Evolutionary conservation across 495 filamentous ascomycete species (phyloP), one percentile per base, ranked within the genome.

Genomic region (Talaromyces stipitatus): DNA sequence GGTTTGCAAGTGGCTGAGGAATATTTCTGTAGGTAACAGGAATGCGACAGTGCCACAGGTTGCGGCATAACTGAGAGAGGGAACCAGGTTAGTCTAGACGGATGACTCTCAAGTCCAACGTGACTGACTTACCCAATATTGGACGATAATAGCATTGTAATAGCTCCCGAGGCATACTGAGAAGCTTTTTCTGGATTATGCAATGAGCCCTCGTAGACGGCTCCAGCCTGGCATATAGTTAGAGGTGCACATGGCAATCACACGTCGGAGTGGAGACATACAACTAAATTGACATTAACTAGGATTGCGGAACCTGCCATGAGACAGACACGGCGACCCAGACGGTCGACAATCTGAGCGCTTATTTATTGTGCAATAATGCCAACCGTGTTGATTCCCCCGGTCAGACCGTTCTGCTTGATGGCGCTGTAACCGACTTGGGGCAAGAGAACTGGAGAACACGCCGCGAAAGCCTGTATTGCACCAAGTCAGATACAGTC

Each of bases 41-140:
- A 80, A 83, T 1, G 78, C 78, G 3, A 75, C 76, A 5, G 80
- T 82, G 27, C 78, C 76, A 76, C 78, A 82, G 3, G 79, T 82
- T 11, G 77, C 72, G 16, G 78, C 79, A 61, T 80, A 81, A 6
- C 70, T 77, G 18, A 79, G 63, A 22, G n/a, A n/a, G n/a, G n/a
- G n/a, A n/a, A n/a, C n/a, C n/a, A n/a, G n/a, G n/a, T n/a, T n/a
- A n/a, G n/a, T n/a, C n/a, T n/a, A n/a, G n/a, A n/a, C n/a, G n/a
- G n/a, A n/a, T n/a, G n/a, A n/a, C n/a, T n/a, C n/a, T n/a, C n/a
- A n/a, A n/a, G n/a, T n/a, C n/a, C n/a, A n/a, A n/a, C n/a, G n/a
- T n/a, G n/a, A n/a, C n/a, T n/a, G n/a, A n/a, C n/a, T n/a, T n/a
- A n/a, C n/a, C n/a, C n/a, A n/a, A n/a, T n/a, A n/a, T 79, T 80